Conservation (phyloP, 805 yeast genomes). For the Starmerella bombi region DNA sequence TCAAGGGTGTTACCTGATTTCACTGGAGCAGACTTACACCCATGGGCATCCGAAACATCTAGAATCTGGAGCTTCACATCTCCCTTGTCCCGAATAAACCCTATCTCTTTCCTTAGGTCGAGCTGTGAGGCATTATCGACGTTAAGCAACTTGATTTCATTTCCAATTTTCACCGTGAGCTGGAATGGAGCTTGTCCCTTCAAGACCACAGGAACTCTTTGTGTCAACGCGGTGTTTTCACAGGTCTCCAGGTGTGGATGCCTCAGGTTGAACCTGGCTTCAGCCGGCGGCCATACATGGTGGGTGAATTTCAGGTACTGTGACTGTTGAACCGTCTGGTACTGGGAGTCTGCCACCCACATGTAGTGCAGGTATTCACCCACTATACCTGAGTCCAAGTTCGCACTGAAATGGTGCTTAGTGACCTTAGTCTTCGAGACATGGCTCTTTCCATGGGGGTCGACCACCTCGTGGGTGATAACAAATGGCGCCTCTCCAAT, state of each 20-base stretch:
- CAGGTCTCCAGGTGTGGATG: slow-evolving; percentile 3
- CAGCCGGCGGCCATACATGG: slow-evolving; percentile 10
- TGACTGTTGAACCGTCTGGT: slow-evolving; percentile 13
- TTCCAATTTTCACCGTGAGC: slow-evolving; percentile 6
- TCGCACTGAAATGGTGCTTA: not conserved
- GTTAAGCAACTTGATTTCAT: not conserved
- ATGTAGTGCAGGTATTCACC: slow-evolving; percentile 17
- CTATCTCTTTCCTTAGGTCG: slow-evolving; percentile 6
- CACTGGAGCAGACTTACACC: slow-evolving; percentile 3
- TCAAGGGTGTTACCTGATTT: not conserved
- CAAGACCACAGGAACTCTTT: slow-evolving; percentile 5
- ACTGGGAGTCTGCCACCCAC: slow-evolving; percentile 20
- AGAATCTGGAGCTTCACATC: slow-evolving; percentile 4
- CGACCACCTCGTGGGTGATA: slow-evolving; percentile 16
- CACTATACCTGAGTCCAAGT: not conserved
- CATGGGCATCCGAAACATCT: slow-evolving; percentile 8
- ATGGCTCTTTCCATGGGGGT: slow-evolving; percentile 14
- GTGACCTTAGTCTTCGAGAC: not conserved
- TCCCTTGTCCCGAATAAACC: not conserved
- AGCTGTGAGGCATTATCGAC: not conserved
- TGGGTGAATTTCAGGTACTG: slow-evolving; percentile 8
- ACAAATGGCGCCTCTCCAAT: slow-evolving; percentile 23
- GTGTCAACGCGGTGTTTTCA: slow-evolving; percentile 1
- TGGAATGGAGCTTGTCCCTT: slow-evolving; percentile 15
- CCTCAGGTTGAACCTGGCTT: slow-evolving; percentile 3